These are phyloP conservation scores for Hygrocybe coccinea DNA, from an alignment of 768 basidiomycete genomes.

Conservation along the genomic window DNA sequence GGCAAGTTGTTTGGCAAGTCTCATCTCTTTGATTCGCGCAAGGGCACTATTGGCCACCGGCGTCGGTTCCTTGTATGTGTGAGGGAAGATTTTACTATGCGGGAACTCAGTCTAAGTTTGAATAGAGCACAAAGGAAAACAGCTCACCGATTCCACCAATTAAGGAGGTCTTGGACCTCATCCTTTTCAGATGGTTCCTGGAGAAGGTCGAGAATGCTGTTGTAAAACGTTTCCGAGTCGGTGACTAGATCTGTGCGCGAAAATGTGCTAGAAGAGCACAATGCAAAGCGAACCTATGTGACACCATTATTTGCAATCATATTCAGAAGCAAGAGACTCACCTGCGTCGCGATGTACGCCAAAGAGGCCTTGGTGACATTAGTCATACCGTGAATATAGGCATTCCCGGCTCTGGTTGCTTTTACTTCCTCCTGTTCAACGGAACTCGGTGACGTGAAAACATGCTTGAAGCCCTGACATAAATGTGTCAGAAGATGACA, in stretches of 20 bases:
- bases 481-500: background rate
- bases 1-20: background rate
- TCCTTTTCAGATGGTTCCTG: background rate
- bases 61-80: background rate
- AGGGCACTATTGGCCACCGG: background rate
- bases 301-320: background rate
- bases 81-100: background rate
- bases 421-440: background rate
- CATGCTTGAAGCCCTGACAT: background rate
- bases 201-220: background rate
- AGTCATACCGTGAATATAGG: constrained; percentile 18
- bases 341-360: constrained; percentile 13
- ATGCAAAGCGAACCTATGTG: background rate
- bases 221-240: constrained; percentile 3
- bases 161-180: background rate
- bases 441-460: background rate
- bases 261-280: background rate
- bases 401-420: constrained; percentile 16
- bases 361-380: constrained; percentile 15
- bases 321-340: background rate
- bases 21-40: background rate
- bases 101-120: too few species aligned
- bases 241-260: background rate
- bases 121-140: background rate
- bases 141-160: background rate